Evolutionary conservation across 768 basidiomycete genomes (phyloP), one percentile per base, ranked within the genome.

Genomic region (Sistotremastrum suecicum): DNA sequence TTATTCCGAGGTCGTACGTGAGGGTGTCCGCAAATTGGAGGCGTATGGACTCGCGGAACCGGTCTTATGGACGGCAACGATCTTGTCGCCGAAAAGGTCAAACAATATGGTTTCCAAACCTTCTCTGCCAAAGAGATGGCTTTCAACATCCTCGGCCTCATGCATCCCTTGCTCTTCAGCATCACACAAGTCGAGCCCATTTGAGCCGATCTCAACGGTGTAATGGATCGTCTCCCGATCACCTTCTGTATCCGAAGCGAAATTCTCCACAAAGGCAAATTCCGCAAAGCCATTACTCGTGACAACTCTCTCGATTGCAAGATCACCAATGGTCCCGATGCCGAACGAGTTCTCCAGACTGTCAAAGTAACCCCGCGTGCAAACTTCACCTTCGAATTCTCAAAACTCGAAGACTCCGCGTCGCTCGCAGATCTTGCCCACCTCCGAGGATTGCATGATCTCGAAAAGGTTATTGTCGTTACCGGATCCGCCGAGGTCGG

Each of bases 121-220:
- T 99, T 98, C 77, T 98, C 94, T 0, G 85, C 95, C 31, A 98
- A 98, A 69, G 95, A 99, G 66, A 99, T 98, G 95, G 92, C 95
- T 0, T 99, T 99, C 78, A 99, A 99, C 65, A 90, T 99, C 56
- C 82, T 99, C 45, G 94, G 95, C 49, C 74, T 99, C 42, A 98
- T 99, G 94, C 95, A 99, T 59, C 95, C 95, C 39, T 78, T 98
- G 5, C 75, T 99, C 44, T 98, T 98, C 78, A 95, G 94, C 63
- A 94, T 99, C 58, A 95, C 94, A 7, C 95, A 99, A 62, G 92
- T 98, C 40, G 94, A 99, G 61, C 94, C 95, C 6, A 92, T 98
- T 59, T 98, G 95, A 95, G 95, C 94, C 46, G 95, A 98, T 60
- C 71, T 97, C 51, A 95, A 92, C 54, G 94, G 94, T 56, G 94